These are phyloP conservation scores for Colletotrichum incanum DNA, from an alignment of 2,329 filamentous ascomycete genomes.

Conservation along the genomic window DNA sequence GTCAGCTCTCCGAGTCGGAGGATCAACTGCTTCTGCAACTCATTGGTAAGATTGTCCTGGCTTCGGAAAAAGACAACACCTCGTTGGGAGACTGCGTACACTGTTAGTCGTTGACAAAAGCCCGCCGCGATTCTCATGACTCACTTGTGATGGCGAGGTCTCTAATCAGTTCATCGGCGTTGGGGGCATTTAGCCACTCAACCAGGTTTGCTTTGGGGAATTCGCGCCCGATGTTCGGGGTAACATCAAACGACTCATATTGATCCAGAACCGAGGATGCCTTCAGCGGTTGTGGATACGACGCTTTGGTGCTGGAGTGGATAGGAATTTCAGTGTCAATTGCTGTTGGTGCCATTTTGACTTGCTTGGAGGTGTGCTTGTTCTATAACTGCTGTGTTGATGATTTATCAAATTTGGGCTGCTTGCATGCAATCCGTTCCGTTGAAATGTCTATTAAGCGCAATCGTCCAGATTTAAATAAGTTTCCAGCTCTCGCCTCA, in stretches of 20 bases:
- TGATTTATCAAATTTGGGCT: background rate
- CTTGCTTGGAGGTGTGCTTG: background rate
- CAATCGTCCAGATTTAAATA: constrained; percentile 31
- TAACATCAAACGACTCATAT: constrained; percentile 64
- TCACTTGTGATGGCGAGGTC: constrained; percentile 75
- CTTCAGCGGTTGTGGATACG: constrained; percentile 48
- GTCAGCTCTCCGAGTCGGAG: constrained; percentile 72
- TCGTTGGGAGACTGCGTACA: constrained; percentile 68
- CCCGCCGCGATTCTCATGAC: constrained; percentile 17
- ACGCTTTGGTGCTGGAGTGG: constrained; percentile 30
- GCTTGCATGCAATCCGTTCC: background rate
- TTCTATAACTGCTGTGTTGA: background rate
- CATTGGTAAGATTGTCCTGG: constrained; percentile 71
- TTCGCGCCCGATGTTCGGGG: constrained; percentile 70
- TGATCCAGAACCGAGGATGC: constrained; percentile 58
- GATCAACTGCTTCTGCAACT: constrained; percentile 73
- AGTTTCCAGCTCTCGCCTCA: background rate
- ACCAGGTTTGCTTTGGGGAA: constrained; percentile 66
- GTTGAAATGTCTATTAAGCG: background rate
- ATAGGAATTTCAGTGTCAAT: constrained; percentile 39
- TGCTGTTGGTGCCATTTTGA: constrained; percentile 41
- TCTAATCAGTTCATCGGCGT: constrained; percentile 69
- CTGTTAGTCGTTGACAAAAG: background rate
- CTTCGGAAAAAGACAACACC: constrained; percentile 77
- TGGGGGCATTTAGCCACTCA: constrained; percentile 68